Percentiles rank a stretch among this genome's conserved stretches.
phyloP scores from a whole-genome alignment of 2,329 filamentous ascomycete genomes.

The Polychaeton citri region DNA sequence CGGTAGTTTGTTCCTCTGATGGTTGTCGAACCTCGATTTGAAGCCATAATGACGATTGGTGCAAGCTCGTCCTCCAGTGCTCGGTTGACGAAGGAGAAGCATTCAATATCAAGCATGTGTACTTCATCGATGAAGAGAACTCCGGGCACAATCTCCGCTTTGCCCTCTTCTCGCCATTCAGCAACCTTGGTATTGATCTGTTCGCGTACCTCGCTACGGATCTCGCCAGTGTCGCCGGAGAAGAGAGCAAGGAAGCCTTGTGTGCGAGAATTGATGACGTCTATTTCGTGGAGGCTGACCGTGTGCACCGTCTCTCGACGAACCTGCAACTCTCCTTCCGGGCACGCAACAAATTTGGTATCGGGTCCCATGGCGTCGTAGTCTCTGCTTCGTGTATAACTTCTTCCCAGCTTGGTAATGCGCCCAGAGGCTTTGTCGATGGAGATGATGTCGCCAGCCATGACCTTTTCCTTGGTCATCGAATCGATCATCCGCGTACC shows the following conservation, averaged over 20 bases:
- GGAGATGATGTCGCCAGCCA: conserved; percentile 95
- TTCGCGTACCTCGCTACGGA: conserved; percentile 89
- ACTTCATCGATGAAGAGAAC: conserved; percentile 98
- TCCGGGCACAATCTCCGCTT: conserved; percentile 92
- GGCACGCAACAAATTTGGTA: conserved; percentile 95
- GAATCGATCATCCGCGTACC: conserved; percentile 99
- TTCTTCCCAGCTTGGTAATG: conserved; percentile 92
- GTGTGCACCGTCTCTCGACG: conserved; percentile 96
- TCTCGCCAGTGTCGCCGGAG: conserved; percentile 95
- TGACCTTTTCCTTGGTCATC: conserved; percentile 98
- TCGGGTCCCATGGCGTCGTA: conserved; percentile 99
- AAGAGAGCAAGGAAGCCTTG: conserved; percentile 96
- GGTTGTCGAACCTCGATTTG: conserved; percentile 80
- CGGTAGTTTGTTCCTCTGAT: conserved; percentile 90
- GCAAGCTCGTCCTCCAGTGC: conserved; percentile 89
- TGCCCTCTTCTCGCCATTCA: conserved; percentile 99
- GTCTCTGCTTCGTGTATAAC: conserved; percentile 86
- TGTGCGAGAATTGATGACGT: conserved; percentile 98
- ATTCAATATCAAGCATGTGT: conserved; percentile 99
- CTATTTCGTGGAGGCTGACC: conserved; percentile 92
- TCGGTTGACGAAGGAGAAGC: conserved; percentile 96
- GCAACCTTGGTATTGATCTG: conserved; percentile 99
- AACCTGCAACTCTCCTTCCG: conserved; percentile 93
- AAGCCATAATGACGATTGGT: conserved; percentile 98
- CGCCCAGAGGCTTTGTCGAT: conserved; percentile 98